Evolutionary conservation across 1,284 basidiomycete genomes (phyloP).

Genomic region (Cutaneotrichosporon mucoides): DNA sequence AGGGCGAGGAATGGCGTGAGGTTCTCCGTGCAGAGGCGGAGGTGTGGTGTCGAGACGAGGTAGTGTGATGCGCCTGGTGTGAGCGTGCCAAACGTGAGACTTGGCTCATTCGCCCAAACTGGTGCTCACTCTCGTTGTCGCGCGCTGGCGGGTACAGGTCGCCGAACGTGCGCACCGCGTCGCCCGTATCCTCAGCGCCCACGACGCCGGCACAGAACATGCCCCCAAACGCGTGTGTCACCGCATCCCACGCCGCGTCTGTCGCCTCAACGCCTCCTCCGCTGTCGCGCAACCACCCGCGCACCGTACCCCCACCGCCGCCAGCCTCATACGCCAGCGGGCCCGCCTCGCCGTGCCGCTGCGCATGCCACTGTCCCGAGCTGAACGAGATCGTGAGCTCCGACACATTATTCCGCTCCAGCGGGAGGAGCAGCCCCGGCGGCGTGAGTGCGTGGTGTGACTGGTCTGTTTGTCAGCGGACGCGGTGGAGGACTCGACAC

Average conservation of each 20-base stretch:
- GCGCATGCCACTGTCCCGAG: constrained; percentile 85
- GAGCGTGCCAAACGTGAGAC: not conserved
- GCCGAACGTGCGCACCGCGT: constrained; percentile 37
- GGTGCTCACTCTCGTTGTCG: constrained; percentile 1
- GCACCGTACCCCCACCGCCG: constrained; percentile 80
- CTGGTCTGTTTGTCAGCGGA: constrained; percentile 48
- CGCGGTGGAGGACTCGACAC: too few species aligned
- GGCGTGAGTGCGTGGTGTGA: constrained; percentile 84
- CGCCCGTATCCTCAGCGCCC: constrained; percentile 61
- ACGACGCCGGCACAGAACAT: constrained; percentile 78
- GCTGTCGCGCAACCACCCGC: constrained; percentile 69
- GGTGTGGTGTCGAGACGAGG: constrained; percentile 62
- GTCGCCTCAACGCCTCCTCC: constrained; percentile 35
- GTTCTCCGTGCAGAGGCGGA: constrained; percentile 93
- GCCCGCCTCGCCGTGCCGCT: constrained; percentile 64
- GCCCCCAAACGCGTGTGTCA: constrained; percentile 84
- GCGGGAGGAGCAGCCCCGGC: constrained; percentile 75
- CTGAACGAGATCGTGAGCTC: constrained; percentile 84
- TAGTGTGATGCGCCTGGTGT: constrained; percentile 31
- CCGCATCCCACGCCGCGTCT: constrained; percentile 72
- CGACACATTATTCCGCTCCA: constrained; percentile 74
- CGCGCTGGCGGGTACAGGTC: constrained; percentile 57
- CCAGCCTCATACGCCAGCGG: constrained; percentile 62
- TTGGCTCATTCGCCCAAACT: not conserved
- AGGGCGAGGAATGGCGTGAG: constrained; percentile 92